Percentiles rank a stretch among this genome's conserved stretches.
Conservation (phyloP, 108 stramenopile genomes). For the Pseudonitzschia pungens region DNA sequence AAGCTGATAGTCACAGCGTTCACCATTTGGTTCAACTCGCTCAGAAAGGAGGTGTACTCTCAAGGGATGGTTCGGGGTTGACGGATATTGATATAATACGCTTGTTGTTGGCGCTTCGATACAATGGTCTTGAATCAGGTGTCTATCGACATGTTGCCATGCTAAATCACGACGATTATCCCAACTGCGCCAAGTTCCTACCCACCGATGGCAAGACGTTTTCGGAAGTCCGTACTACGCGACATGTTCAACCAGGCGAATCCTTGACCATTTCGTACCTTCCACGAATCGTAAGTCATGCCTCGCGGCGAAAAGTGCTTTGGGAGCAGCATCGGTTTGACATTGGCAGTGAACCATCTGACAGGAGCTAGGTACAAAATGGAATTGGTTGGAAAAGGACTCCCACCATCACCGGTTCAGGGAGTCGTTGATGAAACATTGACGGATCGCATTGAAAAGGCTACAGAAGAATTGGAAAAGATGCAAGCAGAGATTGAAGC, state of each 20-base stretch:
- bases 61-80: conserved; percentile 44
- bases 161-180: conserved; percentile 75
- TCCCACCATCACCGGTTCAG: conserved; percentile 51
- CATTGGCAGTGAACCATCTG: conserved; percentile 55
- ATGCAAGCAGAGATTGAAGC: conserved; percentile 43
- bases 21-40: conserved; percentile 43
- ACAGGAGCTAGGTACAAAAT: conserved; percentile 19
- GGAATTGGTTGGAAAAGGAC: conserved; percentile 53
- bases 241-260: conserved; percentile 60
- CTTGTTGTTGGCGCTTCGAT: conserved; percentile 64
- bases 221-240: conserved; percentile 81
- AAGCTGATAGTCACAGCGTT: background rate
- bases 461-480: conserved; percentile 62
- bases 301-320: conserved; percentile 57
- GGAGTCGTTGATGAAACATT: conserved; percentile 34
- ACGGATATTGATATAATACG: conserved; percentile 50
- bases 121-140: conserved; percentile 82
- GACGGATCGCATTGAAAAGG: conserved; percentile 62
- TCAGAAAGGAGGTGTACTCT: conserved; percentile 28
- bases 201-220: conserved; percentile 40
- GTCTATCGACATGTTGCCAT: conserved; percentile 77
- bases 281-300: conserved; percentile 66
- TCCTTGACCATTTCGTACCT: conserved; percentile 75
- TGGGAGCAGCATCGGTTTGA: conserved; percentile 88
- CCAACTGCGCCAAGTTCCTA: conserved; percentile 79